Base-by-base conservation (phyloP, 805 yeast species). In the Helenozyma baotianmanensis region DNA sequence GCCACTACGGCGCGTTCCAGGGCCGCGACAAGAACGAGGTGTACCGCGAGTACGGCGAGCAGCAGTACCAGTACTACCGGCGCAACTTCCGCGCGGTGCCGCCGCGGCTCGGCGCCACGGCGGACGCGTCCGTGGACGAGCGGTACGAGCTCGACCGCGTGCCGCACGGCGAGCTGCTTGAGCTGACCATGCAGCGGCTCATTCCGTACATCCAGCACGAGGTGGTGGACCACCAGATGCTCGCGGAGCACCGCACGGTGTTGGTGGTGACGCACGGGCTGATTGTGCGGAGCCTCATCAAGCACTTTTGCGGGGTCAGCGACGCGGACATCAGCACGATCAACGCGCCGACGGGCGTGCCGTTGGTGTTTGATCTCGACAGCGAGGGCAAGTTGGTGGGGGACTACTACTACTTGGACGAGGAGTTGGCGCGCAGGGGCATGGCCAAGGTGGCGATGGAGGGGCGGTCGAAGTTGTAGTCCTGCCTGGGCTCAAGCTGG, bases 281-380 rank as follows among this genome's bases (percentile, higher is more conserved):
- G 25, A 54, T 64, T 11, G 70, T 63, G 9, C 54, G 72, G 35
- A 58, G 67, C 30, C 43, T 66, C 19, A 65, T 64, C 21, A 65
- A 65, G 45, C 54, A 61, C 32, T 51, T 66, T 19, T 53, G 53
- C 28, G 47, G 51, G 21, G 58, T 64, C 17, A 53, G 59, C 32
- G 68, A 66, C 42, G 54, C 53, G 22, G 63, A 58, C 32, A 64
- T 66, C 21, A 54, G 60, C 25, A 53, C 57, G 27, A 61, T 66
- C 33, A 64, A 66, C 39, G 65, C 64, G 3, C 71, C 72, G 13
- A 66, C 70, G 1, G 72, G 71, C 2, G 57, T 66, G 4, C 72
- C 72, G 8, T 46, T 64, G n/a, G 62, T 64, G 15, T 65, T 66
- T 42, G 70, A 66, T 35, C 36, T 64, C 7, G 51, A 59, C 34